Percentiles rank a stretch among this genome's conserved stretches.
phyloP scores from a whole-genome alignment of 768 basidiomycete species.

The Naematelia encephala region DNA sequence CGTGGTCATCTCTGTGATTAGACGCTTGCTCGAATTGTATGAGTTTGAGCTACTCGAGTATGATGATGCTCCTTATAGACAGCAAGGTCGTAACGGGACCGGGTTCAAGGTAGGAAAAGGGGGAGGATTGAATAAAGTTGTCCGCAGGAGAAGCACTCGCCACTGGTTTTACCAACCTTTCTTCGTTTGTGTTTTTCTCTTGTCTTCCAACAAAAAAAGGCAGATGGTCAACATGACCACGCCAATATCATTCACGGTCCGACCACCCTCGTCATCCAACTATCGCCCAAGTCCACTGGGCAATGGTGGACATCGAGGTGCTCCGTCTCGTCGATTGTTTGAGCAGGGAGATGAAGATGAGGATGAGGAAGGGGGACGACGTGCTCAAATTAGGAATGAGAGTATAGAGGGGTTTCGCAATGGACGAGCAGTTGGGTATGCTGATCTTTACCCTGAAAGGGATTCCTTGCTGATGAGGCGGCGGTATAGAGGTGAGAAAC shows the following conservation, averaged over 20 bases:
- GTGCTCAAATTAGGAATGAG: constrained; percentile 58
- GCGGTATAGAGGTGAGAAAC: constrained; percentile 52
- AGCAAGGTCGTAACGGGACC: neutral
- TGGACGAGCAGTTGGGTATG: constrained; percentile 82
- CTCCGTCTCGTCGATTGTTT: constrained; percentile 38
- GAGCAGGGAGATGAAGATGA: constrained; percentile 25
- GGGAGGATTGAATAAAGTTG: constrained; percentile 9
- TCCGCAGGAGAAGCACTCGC: too few species aligned
- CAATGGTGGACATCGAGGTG: constrained; percentile 20
- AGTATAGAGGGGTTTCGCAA: constrained; percentile 69
- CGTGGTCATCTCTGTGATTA: constrained; percentile 33
- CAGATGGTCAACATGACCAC: constrained; percentile 35
- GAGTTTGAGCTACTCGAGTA: too few species aligned
- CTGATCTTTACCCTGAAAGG: constrained; percentile 41
- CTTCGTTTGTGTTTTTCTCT: constrained; percentile 1
- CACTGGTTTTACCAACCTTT: constrained; percentile 8
- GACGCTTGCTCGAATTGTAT: too few species aligned
- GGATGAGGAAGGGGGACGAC: constrained; percentile 40
- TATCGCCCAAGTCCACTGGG: constrained; percentile 46
- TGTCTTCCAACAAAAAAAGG: constrained; percentile 1
- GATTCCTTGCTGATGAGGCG: constrained; percentile 12
- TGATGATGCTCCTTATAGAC: too few species aligned
- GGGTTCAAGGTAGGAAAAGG: neutral
- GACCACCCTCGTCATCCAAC: constrained; percentile 61
- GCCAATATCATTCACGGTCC: constrained; percentile 75